These are phyloP conservation scores for Cicer yamashitae DNA, from an alignment of 306 rosid genomes.

Conservation along the genomic window DNA sequence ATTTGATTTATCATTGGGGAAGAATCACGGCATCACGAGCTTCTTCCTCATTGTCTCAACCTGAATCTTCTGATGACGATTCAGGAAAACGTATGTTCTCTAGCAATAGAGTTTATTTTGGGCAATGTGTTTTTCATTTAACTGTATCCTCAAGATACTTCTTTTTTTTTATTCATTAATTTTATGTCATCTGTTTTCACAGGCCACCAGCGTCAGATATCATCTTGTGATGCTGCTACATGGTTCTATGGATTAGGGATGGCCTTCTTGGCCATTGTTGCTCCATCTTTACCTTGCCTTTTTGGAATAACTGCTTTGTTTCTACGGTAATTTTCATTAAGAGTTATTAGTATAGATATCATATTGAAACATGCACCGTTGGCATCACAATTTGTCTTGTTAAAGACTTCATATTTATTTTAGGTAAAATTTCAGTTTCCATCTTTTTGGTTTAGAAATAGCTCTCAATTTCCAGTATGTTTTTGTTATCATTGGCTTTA, in stretches of 20 bases:
- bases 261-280: slow-evolving; percentile 48
- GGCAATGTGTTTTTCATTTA: slow-evolving; percentile 16
- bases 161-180: neutral
- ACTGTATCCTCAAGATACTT: slow-evolving; percentile 16
- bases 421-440: slow-evolving; percentile 19
- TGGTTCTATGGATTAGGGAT: slow-evolving; percentile 54
- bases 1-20: slow-evolving; percentile 71
- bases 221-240: slow-evolving; percentile 48
- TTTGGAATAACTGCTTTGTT: slow-evolving; percentile 79
- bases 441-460: slow-evolving; percentile 15
- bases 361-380: slow-evolving; percentile 15
- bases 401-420: slow-evolving; percentile 16
- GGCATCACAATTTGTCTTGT: neutral
- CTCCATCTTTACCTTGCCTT: slow-evolving; percentile 50
- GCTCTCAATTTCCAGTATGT: neutral
- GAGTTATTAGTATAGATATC: slow-evolving; percentile 29
- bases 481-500: slow-evolving; percentile 26
- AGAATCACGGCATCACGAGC: slow-evolving; percentile 55
- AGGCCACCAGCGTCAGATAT: slow-evolving; percentile 75
- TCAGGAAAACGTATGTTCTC: slow-evolving; percentile 74
- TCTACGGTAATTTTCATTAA: slow-evolving; percentile 59
- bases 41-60: slow-evolving; percentile 53
- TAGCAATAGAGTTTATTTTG: slow-evolving; percentile 20
- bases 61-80: slow-evolving; percentile 64
- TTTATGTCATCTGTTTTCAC: slow-evolving; percentile 40